A percentile compares a stretch with the other conserved stretches of the same genome.
These are phyloP conservation scores for Starmera caribaea DNA, from an alignment of 805 yeast genomes.

Conservation along the genomic window DNA sequence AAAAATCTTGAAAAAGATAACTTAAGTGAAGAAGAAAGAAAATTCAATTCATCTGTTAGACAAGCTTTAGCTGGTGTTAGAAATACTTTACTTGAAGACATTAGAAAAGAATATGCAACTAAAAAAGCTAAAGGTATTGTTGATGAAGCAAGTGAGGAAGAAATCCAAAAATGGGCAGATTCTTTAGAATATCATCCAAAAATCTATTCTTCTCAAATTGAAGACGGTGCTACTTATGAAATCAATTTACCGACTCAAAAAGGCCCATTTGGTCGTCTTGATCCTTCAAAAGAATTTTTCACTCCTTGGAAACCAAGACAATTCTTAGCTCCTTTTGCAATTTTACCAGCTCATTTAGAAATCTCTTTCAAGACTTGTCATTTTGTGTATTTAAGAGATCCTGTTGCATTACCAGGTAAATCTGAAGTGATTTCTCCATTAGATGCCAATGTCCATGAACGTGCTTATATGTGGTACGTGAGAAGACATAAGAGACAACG, in stretches of 20 bases:
- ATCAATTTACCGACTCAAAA: conserved; percentile 76
- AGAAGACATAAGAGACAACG: conserved; percentile 46
- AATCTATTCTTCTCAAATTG: conserved; percentile 34
- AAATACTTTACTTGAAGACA: conserved; percentile 15
- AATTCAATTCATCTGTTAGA: conserved; percentile 19
- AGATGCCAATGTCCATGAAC: conserved; percentile 71
- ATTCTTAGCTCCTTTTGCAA: conserved; percentile 85
- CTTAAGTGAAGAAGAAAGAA: conserved; percentile 20
- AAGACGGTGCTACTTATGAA: conserved; percentile 41
- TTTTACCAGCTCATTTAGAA: conserved; percentile 88
- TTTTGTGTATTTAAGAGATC: conserved; percentile 94
- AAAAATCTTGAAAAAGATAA: conserved; percentile 9
- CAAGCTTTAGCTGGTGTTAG: conserved; percentile 14
- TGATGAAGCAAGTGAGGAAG: conserved; percentile 5
- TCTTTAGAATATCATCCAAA: conserved; percentile 32
- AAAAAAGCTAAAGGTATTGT: conserved; percentile 13
- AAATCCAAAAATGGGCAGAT: conserved; percentile 35
- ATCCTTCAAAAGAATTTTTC: conserved; percentile 73
- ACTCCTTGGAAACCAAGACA: conserved; percentile 97
- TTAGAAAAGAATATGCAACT: conserved; percentile 22
- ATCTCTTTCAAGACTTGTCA: conserved; percentile 87
- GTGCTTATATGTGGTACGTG: conserved; percentile 90
- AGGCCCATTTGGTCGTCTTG: conserved; percentile 69
- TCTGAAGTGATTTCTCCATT: conserved; percentile 93
- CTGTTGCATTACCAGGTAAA: conserved; percentile 94